phyloP scores from a whole-genome alignment of 768 basidiomycete genomes.

The Clitopilus hobsonii region DNA sequence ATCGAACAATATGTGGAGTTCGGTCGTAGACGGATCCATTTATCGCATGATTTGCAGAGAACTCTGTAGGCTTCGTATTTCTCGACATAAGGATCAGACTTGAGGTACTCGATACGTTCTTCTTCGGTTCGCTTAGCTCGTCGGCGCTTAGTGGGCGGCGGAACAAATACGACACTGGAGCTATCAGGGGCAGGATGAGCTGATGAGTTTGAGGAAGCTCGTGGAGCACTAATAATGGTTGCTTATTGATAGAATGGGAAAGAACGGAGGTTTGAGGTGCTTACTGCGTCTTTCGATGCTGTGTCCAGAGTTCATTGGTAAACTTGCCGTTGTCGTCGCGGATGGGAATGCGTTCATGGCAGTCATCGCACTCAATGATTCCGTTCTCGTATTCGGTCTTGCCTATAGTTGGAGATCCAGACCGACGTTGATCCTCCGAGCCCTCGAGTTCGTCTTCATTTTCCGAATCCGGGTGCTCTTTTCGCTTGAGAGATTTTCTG shows the following conservation, averaged over 20 bases:
- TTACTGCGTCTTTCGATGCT: slow-evolving; percentile 58
- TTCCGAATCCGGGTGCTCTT: neutral
- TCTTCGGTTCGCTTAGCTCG: slow-evolving; percentile 76
- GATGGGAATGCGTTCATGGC: slow-evolving; percentile 59
- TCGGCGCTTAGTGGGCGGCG: slow-evolving; percentile 57
- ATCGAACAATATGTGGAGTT: slow-evolving; percentile 89
- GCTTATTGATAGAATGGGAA: neutral
- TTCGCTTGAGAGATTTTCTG: slow-evolving; percentile 18
- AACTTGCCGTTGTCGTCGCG: slow-evolving; percentile 62
- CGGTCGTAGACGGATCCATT: slow-evolving; percentile 81
- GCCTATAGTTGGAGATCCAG: neutral
- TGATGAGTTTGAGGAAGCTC: slow-evolving; percentile 25
- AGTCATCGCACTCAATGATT: slow-evolving; percentile 61
- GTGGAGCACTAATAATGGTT: neutral
- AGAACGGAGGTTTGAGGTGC: slow-evolving; percentile 14
- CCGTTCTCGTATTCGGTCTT: slow-evolving; percentile 57
- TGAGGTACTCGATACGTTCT: slow-evolving; percentile 67
- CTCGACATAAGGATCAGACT: slow-evolving; percentile 72
- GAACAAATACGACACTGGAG: slow-evolving; percentile 34
- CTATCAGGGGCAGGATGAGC: slow-evolving; percentile 40
- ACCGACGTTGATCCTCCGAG: too few relatives aligned
- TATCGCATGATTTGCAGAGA: slow-evolving; percentile 75
- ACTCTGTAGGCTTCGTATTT: slow-evolving; percentile 79
- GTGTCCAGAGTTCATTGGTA: slow-evolving; percentile 66
- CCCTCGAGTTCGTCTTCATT: neutral